phyloP scores from a whole-genome alignment of 1,284 basidiomycete species.

The Ustilago curta region DNA sequence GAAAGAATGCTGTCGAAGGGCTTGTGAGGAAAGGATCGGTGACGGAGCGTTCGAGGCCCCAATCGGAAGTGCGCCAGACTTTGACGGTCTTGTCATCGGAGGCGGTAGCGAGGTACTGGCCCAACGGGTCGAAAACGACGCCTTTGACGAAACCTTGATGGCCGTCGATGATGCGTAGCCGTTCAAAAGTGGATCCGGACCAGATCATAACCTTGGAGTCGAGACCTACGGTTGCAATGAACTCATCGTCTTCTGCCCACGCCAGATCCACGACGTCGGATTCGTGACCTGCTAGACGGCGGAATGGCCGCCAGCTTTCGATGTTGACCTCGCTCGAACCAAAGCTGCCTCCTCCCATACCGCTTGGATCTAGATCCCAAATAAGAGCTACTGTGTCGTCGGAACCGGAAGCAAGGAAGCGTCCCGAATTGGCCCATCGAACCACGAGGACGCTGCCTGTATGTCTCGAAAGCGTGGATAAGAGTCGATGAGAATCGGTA shows the following conservation, averaged over 20 bases:
- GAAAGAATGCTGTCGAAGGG: constrained; percentile 93
- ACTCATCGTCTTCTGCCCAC: constrained; percentile 84
- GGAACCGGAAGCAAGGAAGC: constrained; percentile 94
- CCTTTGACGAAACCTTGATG: constrained; percentile 99
- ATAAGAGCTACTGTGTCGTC: constrained; percentile 96
- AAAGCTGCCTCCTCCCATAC: constrained; percentile 55
- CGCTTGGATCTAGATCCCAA: constrained; percentile 84
- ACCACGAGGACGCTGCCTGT: constrained; percentile 92
- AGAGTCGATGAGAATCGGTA: constrained; percentile 82
- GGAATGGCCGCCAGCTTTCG: constrained; percentile 96
- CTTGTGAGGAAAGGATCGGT: constrained; percentile 91
- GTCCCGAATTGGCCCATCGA: constrained; percentile 93
- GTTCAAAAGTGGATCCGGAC: constrained; percentile 70
- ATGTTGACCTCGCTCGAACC: constrained; percentile 71
- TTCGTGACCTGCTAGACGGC: constrained; percentile 86
- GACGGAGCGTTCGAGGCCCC: constrained; percentile 85
- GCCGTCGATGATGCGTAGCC: constrained; percentile 81
- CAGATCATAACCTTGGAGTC: constrained; percentile 92
- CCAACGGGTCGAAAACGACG: constrained; percentile 97
- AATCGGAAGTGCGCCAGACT: constrained; percentile 94
- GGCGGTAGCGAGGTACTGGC: constrained; percentile 82
- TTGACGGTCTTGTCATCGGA: constrained; percentile 96
- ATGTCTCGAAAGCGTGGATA: constrained; percentile 92
- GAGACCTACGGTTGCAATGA: constrained; percentile 91
- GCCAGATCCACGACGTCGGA: constrained; percentile 91